Evolutionary conservation across 1,284 basidiomycete species (phyloP).

Genomic region (Fomitopsis schrenkii): DNA sequence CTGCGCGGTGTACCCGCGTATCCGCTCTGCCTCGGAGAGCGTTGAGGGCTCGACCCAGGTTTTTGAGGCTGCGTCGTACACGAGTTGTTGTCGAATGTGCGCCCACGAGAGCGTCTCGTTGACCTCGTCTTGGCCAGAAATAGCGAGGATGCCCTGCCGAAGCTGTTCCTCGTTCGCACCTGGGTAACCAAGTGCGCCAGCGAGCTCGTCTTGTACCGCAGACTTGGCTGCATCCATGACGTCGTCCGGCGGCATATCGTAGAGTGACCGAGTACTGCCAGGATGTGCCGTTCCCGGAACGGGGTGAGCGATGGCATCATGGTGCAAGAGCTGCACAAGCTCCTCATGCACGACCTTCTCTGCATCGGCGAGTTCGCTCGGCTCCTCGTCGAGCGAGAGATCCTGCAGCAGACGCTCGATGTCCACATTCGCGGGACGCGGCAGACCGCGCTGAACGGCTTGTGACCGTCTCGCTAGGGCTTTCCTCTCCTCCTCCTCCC

Average conservation of each 20-base stretch:
- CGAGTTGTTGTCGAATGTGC: conserved; percentile 51
- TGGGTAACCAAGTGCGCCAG: conserved; percentile 77
- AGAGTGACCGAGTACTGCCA: conserved; percentile 69
- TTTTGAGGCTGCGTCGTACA: conserved; percentile 54
- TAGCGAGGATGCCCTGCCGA: conserved; percentile 63
- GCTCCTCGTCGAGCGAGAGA: conserved; percentile 48
- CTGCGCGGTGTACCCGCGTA: conserved; percentile 60
- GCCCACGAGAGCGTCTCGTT: conserved; percentile 69
- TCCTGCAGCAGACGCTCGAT: conserved; percentile 57
- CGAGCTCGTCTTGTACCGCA: conserved; percentile 80
- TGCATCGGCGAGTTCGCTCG: conserved; percentile 41
- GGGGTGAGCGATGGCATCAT: conserved; percentile 88
- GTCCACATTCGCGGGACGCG: conserved; percentile 85
- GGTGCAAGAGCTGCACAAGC: conserved; percentile 75
- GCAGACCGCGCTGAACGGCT: conserved; percentile 80
- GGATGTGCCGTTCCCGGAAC: conserved; percentile 85
- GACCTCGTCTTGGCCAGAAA: conserved; percentile 57
- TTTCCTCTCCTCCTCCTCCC: conserved; percentile 76
- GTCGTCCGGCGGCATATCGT: conserved; percentile 78
- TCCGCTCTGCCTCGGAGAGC: conserved; percentile 56
- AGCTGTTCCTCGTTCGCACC: conserved; percentile 78
- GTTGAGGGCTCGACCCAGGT: conserved; percentile 66
- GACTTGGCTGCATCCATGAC: conserved; percentile 70
- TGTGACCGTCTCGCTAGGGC: conserved; percentile 79
- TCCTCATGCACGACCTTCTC: conserved; percentile 76